Conservation (phyloP, 805 yeast species). For the Kuraishia ogatae region DNA sequence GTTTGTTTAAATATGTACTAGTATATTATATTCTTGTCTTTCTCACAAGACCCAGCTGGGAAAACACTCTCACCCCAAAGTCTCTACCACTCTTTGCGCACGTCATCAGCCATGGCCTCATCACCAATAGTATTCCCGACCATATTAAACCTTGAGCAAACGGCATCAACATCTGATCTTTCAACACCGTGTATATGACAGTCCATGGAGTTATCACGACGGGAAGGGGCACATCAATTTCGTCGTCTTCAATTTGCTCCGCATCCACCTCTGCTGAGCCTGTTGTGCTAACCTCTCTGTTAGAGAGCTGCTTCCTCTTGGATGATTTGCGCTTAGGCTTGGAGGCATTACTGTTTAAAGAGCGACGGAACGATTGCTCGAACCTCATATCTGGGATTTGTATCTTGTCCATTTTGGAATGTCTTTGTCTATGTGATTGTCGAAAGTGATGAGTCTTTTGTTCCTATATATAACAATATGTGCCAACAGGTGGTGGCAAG, state of each 20-base stretch:
- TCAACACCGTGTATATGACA: constrained; percentile 37
- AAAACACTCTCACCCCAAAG: constrained; percentile 12
- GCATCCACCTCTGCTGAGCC: constrained; percentile 5
- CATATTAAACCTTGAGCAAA: constrained; percentile 45
- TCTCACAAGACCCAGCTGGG: constrained; percentile 1
- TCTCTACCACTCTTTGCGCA: constrained; percentile 14
- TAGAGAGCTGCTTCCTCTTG: background rate
- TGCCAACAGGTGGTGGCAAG: too few relatives aligned
- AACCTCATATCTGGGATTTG: constrained; percentile 58
- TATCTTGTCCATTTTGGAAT: constrained; percentile 4
- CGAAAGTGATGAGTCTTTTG: background rate
- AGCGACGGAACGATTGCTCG: constrained; percentile 48
- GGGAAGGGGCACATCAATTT: constrained; percentile 18
- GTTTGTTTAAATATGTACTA: too few relatives aligned
- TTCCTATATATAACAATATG: too few relatives aligned
- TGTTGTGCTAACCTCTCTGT: background rate
- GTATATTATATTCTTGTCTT: background rate
- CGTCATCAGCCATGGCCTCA: constrained; percentile 25
- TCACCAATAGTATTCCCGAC: constrained; percentile 25
- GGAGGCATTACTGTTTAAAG: constrained; percentile 21
- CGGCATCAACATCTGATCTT: constrained; percentile 49
- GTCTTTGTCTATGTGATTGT: background rate
- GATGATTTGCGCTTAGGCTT: background rate
- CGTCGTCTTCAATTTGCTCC: constrained; percentile 1
- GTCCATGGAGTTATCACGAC: constrained; percentile 33